These are phyloP conservation scores for Neopestalotiopsis sp. DNA, from an alignment of 2,329 filamentous ascomycete species.

Conservation along the genomic window DNA sequence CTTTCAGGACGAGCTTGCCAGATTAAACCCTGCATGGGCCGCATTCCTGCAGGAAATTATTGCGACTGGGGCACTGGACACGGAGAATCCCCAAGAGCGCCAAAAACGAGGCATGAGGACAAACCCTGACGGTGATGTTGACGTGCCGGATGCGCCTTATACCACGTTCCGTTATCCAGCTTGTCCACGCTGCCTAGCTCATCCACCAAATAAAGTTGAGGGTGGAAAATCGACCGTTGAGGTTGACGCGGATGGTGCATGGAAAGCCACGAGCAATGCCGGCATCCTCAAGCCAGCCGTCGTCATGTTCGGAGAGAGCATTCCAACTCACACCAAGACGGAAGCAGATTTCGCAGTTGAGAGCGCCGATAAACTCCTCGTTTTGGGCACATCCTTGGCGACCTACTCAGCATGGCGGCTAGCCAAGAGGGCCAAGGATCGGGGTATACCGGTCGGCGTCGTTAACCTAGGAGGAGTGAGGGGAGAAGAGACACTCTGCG, in stretches of 20 bases:
- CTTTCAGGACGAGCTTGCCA: slow-evolving; percentile 78
- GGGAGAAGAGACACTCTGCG: slow-evolving; percentile 77
- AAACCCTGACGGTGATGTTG: slow-evolving; percentile 95
- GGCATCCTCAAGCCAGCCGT: slow-evolving; percentile 93
- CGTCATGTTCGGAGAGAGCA: slow-evolving; percentile 95
- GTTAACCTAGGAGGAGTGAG: slow-evolving; percentile 86
- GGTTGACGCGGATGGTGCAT: slow-evolving; percentile 82
- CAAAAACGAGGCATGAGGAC: slow-evolving; percentile 73
- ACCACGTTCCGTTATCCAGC: slow-evolving; percentile 89
- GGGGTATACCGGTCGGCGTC: slow-evolving; percentile 84
- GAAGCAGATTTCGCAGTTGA: slow-evolving; percentile 84
- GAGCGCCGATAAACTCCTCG: slow-evolving; percentile 72
- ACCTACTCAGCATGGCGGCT: slow-evolving; percentile 96
- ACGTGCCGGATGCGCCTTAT: slow-evolving; percentile 86
- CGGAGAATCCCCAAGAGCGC: slow-evolving; percentile 75
- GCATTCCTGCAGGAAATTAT: slow-evolving; percentile 75
- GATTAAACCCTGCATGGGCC: slow-evolving; percentile 86
- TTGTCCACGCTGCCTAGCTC: slow-evolving; percentile 78
- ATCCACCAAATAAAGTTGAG: slow-evolving; percentile 61
- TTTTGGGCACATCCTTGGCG: slow-evolving; percentile 88
- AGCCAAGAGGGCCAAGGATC: slow-evolving; percentile 80
- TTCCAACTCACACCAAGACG: slow-evolving; percentile 69
- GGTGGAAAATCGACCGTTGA: slow-evolving; percentile 64
- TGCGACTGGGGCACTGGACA: slow-evolving; percentile 75
- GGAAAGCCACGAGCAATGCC: slow-evolving; percentile 66